A percentile compares a stretch with the other conserved stretches of the same genome.
phyloP scores from a whole-genome alignment of 768 basidiomycete species.

The Rhizopogon vulgaris region DNA sequence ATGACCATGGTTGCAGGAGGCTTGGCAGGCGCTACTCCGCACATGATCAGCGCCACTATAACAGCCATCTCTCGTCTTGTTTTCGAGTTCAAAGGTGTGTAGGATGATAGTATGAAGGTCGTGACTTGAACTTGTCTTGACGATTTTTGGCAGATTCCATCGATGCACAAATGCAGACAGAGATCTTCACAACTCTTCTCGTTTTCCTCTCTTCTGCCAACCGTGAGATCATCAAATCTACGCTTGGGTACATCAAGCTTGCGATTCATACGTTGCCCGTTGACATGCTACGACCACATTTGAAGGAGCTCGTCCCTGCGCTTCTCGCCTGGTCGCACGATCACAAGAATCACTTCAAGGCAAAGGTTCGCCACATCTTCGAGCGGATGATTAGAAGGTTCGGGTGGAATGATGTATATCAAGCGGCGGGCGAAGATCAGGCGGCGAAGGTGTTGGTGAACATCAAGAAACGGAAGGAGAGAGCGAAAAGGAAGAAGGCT shows the following conservation, averaged over 20 bases:
- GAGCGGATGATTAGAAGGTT: constrained; percentile 92
- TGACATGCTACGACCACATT: constrained; percentile 68
- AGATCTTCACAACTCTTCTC: constrained; percentile 79
- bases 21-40: constrained; percentile 85
- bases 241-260: constrained; percentile 92
- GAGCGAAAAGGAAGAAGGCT: constrained; percentile 85
- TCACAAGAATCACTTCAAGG: constrained; percentile 98
- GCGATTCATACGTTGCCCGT: constrained; percentile 78
- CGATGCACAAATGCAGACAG: constrained; percentile 64
- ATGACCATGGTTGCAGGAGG: constrained; percentile 97
- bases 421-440: constrained; percentile 69
- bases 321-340: constrained; percentile 92
- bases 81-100: constrained; percentile 89
- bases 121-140: not conserved
- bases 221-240: constrained; percentile 96
- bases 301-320: constrained; percentile 74
- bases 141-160: constrained; percentile 47
- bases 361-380: constrained; percentile 94
- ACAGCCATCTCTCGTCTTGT: constrained; percentile 90
- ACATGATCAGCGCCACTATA: constrained; percentile 97
- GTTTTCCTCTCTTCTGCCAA: constrained; percentile 92
- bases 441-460: constrained; percentile 85
- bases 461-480: constrained; percentile 93
- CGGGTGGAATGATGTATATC: constrained; percentile 78
- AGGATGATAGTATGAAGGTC: not conserved